Conservation (phyloP, 257 asterid species). For the Ehretia macrophylla region DNA sequence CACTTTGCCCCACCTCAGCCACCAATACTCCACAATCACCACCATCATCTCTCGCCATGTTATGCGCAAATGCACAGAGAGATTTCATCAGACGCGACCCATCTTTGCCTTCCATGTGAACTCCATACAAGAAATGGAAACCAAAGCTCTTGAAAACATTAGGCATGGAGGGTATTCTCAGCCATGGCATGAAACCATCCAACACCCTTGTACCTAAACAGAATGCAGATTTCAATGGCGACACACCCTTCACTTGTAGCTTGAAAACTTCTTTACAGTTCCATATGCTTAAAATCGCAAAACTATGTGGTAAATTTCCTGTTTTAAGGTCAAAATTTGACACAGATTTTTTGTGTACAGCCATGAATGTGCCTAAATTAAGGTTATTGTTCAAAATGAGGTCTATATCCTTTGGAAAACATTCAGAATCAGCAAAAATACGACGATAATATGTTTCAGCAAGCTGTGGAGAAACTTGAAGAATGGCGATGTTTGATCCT, state of each 20-base stretch:
- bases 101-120: conserved; percentile 61
- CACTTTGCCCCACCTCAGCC: conserved; percentile 65
- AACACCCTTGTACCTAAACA: conserved; percentile 57
- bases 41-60: conserved; percentile 44
- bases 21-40: conserved; percentile 50
- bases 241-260: conserved; percentile 63
- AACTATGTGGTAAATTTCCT: conserved; percentile 39
- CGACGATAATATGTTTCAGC: conserved; percentile 39
- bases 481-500: conserved; percentile 29
- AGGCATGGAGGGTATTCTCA: conserved; percentile 66
- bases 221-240: conserved; percentile 42
- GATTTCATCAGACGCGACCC: conserved; percentile 43
- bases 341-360: conserved; percentile 39
- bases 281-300: conserved; percentile 72
- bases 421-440: conserved; percentile 45
- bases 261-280: conserved; percentile 60
- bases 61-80: conserved; percentile 53
- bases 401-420: conserved; percentile 64
- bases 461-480: conserved; percentile 34
- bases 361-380: conserved; percentile 75
- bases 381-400: conserved; percentile 44
- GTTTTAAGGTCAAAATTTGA: conserved; percentile 39
- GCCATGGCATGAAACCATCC: conserved; percentile 65
- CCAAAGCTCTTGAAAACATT: conserved; percentile 59
- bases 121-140: conserved; percentile 59